Evolutionary conservation across 148 eudicot species (phyloP), one percentile per base, ranked within the genome.

Genomic region (Camellia sinensis): DNA sequence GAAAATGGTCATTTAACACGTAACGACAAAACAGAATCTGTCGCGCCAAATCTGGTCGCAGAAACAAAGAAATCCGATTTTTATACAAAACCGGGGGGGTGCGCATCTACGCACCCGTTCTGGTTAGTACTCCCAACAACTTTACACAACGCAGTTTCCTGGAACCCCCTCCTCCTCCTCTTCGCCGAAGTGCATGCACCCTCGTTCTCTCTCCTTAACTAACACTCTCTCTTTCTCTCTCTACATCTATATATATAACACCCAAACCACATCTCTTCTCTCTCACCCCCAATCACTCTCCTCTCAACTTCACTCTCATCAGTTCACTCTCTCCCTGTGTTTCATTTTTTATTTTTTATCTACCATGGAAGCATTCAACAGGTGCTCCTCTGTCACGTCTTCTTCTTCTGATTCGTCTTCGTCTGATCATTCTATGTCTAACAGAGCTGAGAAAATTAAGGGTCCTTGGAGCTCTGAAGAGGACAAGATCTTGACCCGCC

Each of bases 381-480:
- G 81, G 37, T 81, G 74, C 29, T 82, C 87, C 0, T 73, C 83
- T 0, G 45, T 78, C 7, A 63, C 87, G 14, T 73, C 87, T 0
- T 87, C 87, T 14, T 74, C 83, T 3, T 81, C 88, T 0, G 84
- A 85, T 15, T 63, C 84, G 6, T 81, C 87, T 0, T 74, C 73
- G 3, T 82, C 82, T 4, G 86, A 80, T 29, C 37, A 29, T 22
- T 69, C 71, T 7, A 67, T 75, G 11, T 50, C 37, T 7, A 71
- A 41, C 67, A 63, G 64, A 9, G 6, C 73, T 13, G 89, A 83
- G 64, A 82, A 80, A 60, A 87, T 90, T 13, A 88, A 85, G 52
- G 93, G 93, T 7, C 93, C 93, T 0, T 90, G 93, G 93, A 88
- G 91, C 69, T 79, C 89, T 1, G 93, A 90, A 76, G 93, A 90